A percentile compares a stretch with the other conserved stretches of the same genome.
phyloP scores from a whole-genome alignment of 2,329 filamentous ascomycete species.

The Ophiocordyceps camponoti-leonardi region DNA sequence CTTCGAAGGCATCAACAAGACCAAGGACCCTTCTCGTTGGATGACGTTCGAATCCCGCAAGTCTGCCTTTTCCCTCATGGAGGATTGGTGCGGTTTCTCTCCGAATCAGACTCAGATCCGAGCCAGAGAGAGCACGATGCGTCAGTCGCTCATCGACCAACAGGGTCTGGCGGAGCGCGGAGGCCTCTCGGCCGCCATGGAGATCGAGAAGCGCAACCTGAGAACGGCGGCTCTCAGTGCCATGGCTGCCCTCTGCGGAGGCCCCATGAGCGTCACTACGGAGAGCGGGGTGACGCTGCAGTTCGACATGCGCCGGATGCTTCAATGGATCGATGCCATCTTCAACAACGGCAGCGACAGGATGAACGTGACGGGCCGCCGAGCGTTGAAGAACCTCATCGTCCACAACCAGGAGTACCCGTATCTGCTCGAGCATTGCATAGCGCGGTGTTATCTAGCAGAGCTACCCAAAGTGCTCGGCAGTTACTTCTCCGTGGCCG shows the following conservation, averaged over 20 bases:
- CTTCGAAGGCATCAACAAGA: constrained; percentile 78
- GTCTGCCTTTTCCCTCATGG: constrained; percentile 91
- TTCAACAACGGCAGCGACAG: constrained; percentile 86
- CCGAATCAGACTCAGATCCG: constrained; percentile 74
- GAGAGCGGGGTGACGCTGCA: constrained; percentile 76
- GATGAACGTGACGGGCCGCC: constrained; percentile 75
- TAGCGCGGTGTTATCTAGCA: constrained; percentile 76
- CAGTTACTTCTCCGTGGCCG: constrained; percentile 89
- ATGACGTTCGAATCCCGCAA: constrained; percentile 95
- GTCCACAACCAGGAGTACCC: constrained; percentile 77
- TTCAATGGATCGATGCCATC: constrained; percentile 89
- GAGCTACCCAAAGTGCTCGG: constrained; percentile 70
- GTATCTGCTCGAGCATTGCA: constrained; percentile 74
- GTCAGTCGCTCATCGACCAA: constrained; percentile 66
- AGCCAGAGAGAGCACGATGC: constrained; percentile 71
- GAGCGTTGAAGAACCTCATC: constrained; percentile 78
- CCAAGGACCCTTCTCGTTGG: constrained; percentile 75
- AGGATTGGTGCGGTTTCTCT: constrained; percentile 97
- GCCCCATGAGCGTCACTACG: constrained; percentile 71
- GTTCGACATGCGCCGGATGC: constrained; percentile 83
- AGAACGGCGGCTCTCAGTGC: constrained; percentile 81
- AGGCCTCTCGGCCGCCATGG: constrained; percentile 74
- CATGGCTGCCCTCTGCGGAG: constrained; percentile 83
- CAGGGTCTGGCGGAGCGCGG: constrained; percentile 60
- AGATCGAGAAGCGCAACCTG: constrained; percentile 90